phyloP scores from a whole-genome alignment of 2,329 filamentous ascomycete species.

The Cercospora beticola region DNA sequence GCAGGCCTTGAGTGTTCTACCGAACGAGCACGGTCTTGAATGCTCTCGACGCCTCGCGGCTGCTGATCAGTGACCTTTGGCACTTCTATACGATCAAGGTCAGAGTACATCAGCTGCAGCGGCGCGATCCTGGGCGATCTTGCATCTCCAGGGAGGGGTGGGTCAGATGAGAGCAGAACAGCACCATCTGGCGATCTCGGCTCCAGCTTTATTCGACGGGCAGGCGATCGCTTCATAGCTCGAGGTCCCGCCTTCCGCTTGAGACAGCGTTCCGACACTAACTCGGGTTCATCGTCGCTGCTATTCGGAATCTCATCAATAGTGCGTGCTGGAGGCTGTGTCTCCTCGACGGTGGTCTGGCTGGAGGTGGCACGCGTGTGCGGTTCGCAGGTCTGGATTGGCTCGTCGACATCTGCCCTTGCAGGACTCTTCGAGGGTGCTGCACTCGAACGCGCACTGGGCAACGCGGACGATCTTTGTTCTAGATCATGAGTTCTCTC shows the following conservation, averaged over 20 bases:
- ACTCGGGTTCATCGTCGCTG: slow-evolving; percentile 44
- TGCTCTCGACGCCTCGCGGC: slow-evolving; percentile 20
- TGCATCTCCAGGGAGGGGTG: background rate
- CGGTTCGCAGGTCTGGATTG: background rate
- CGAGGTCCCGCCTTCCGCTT: slow-evolving; percentile 44
- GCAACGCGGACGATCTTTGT: background rate
- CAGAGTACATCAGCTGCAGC: slow-evolving; percentile 2
- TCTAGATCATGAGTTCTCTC: background rate
- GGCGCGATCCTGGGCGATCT: background rate
- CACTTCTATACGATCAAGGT: background rate
- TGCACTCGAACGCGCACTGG: background rate
- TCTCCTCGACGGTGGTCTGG: slow-evolving; percentile 43
- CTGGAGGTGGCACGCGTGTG: slow-evolving; percentile 38
- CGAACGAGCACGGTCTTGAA: slow-evolving; percentile 25
- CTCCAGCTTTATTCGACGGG: slow-evolving; percentile 33
- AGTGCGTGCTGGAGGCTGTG: slow-evolving; percentile 14
- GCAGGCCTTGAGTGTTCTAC: slow-evolving; percentile 22
- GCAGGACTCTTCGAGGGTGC: background rate
- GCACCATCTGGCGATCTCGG: slow-evolving; percentile 26
- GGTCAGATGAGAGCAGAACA: slow-evolving; percentile 44
- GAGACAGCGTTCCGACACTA: slow-evolving; percentile 45
- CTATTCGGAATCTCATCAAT: slow-evolving; percentile 12
- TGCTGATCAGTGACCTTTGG: slow-evolving; percentile 37
- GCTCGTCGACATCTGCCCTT: background rate
- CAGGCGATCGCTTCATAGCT: slow-evolving; percentile 22